A percentile compares a stretch with the other conserved stretches of the same genome.
Conservation (phyloP, 306 rosid species). For the Quillaja saponaria region DNA sequence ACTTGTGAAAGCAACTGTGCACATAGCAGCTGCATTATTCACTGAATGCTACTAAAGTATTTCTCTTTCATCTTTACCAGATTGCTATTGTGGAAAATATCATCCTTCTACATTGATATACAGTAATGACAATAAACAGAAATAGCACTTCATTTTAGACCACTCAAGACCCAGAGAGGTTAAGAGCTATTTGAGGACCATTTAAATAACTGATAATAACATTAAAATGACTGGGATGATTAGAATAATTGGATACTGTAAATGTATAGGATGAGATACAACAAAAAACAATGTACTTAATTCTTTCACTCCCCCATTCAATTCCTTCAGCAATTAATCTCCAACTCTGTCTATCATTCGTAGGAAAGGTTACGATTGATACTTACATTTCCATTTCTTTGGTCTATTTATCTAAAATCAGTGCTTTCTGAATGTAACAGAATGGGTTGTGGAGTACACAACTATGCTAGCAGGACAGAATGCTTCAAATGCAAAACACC, state of each 20-base stretch:
- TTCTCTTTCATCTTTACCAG: conserved; percentile 19
- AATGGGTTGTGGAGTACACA: conserved; percentile 83
- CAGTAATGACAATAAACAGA: not conserved
- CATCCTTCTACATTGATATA: conserved; percentile 14
- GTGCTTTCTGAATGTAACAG: conserved; percentile 42
- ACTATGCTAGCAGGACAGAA: conserved; percentile 84
- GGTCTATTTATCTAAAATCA: too few relatives aligned
- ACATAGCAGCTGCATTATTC: conserved; percentile 25
- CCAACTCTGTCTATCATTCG: not conserved
- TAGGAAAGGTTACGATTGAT: too few relatives aligned
- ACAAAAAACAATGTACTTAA: not conserved
- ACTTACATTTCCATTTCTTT: too few relatives aligned
- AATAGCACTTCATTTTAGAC: not conserved
- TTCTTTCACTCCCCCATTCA: not conserved
- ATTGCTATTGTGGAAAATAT: conserved; percentile 12
- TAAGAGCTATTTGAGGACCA: not conserved
- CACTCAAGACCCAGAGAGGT: not conserved
- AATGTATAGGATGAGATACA: not conserved
- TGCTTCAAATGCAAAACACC: conserved; percentile 83
- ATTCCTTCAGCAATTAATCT: not conserved
- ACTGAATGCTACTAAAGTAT: conserved; percentile 8
- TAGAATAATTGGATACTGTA: not conserved
- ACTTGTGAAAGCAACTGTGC: conserved; percentile 9
- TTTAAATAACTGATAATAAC: conserved; percentile 16
- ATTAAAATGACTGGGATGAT: not conserved